Conservation (phyloP, 177 flowering plant genomes). For the Vitis hybrid region DNA sequence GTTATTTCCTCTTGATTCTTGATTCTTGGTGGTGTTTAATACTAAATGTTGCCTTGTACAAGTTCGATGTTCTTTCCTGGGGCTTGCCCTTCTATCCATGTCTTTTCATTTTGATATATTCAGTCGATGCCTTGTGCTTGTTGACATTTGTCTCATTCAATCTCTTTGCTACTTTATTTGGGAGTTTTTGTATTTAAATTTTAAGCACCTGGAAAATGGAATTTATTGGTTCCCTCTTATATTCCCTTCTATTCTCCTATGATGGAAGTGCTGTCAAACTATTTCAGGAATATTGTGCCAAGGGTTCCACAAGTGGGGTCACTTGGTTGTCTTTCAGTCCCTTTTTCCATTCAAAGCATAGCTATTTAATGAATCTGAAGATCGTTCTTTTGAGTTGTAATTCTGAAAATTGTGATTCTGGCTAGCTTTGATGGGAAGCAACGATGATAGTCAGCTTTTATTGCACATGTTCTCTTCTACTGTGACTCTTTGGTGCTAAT, state of each 20-base stretch:
- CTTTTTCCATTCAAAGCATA: background rate
- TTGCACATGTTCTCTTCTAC: no score
- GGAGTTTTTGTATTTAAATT: constrained; percentile 7
- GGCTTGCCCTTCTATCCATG: background rate
- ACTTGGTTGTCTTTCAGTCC: background rate
- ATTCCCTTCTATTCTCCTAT: constrained; percentile 6
- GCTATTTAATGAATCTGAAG: no score
- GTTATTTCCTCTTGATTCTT: no score
- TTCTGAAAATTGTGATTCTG: no score
- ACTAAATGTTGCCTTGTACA: no score
- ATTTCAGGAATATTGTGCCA: constrained; percentile 2
- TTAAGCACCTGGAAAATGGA: constrained; percentile 4
- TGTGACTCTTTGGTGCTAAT: no score
- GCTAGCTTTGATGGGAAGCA: no score
- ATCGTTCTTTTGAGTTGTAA: no score
- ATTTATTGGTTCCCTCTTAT: constrained; percentile 4
- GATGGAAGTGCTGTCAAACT: background rate
- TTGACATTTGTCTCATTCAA: constrained; percentile 4
- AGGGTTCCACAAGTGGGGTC: constrained; percentile 5
- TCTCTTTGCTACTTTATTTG: constrained; percentile 4
- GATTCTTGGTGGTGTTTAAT: no score
- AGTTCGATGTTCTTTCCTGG: no score
- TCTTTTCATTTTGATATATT: background rate
- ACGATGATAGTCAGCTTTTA: no score
- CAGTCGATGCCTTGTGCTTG: background rate